Evolutionary conservation across 1,284 basidiomycete species (phyloP).

Genomic region (Amylostereum chailletii): DNA sequence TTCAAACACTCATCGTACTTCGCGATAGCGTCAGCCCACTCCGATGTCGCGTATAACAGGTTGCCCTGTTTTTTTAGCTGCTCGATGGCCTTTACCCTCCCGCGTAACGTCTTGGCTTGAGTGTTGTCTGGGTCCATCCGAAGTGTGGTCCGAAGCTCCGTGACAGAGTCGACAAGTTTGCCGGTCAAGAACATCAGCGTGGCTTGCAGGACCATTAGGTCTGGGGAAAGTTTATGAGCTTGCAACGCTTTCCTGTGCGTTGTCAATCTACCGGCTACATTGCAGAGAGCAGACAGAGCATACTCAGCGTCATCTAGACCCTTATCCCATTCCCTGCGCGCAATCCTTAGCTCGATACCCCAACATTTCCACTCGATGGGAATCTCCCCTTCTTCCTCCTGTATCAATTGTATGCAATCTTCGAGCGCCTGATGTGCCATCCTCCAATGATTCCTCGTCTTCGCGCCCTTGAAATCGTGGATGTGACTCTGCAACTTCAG

Average conservation of each 20-base stretch:
- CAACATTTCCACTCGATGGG: conserved; percentile 12
- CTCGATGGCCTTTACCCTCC: conserved; percentile 6
- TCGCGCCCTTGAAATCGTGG: conserved; percentile 7
- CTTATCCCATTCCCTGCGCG: conserved; percentile 10
- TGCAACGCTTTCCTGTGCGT: not conserved
- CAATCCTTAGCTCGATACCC: conserved; percentile 11
- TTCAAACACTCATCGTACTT: conserved; percentile 9
- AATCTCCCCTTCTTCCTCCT: conserved; percentile 7
- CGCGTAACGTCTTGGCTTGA: conserved; percentile 3
- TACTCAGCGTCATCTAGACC: conserved; percentile 9
- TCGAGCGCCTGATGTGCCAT: conserved; percentile 12
- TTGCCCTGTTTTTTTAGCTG: conserved; percentile 9
- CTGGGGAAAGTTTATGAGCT: conserved; percentile 4
- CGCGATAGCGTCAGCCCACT: conserved; percentile 5
- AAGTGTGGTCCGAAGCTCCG: conserved; percentile 2
- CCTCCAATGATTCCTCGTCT: conserved; percentile 13
- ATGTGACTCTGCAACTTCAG: conserved; percentile 9
- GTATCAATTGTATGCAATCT: conserved; percentile 6
- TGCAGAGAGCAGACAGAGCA: not conserved
- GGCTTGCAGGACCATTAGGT: conserved; percentile 6
- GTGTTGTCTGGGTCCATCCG: conserved; percentile 13
- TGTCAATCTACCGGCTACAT: not conserved
- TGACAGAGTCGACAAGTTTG: conserved; percentile 5
- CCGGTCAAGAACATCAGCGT: conserved; percentile 10
- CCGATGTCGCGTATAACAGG: not conserved